A percentile compares a stretch with the other conserved stretches of the same genome.
Conservation (phyloP, 257 asterid species). For the Vinca minor region DNA sequence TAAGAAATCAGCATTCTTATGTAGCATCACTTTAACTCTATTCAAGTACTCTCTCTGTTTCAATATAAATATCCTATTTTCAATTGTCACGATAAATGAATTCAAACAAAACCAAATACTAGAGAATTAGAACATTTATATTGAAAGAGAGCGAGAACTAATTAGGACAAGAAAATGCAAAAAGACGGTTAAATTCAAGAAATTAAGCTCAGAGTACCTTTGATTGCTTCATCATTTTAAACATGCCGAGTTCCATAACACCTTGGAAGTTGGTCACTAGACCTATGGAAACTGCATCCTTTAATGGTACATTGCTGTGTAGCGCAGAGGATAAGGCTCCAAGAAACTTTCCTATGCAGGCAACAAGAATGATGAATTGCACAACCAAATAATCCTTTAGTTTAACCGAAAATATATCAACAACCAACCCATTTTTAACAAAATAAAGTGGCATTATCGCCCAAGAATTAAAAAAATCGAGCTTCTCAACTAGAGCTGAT, state of each 20-base stretch:
- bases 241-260: conserved; percentile 29
- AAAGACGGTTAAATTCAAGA: too few relatives aligned
- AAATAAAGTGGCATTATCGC: conserved; percentile 38
- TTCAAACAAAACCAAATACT: too few relatives aligned
- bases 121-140: too few relatives aligned
- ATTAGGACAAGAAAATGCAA: too few relatives aligned
- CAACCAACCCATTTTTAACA: conserved; percentile 32
- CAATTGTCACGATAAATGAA: too few relatives aligned
- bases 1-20: neutral
- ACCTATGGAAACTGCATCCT: conserved; percentile 31
- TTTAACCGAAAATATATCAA: conserved; percentile 23
- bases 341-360: conserved; percentile 31
- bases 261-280: conserved; percentile 38
- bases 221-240: conserved; percentile 27
- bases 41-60: too few relatives aligned
- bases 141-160: too few relatives aligned
- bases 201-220: conserved; percentile 19
- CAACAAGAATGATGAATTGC: conserved; percentile 25
- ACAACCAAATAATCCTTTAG: conserved; percentile 11
- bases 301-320: conserved; percentile 13
- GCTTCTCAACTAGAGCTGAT: conserved; percentile 37
- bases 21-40: too few relatives aligned
- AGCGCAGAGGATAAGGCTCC: conserved; percentile 30
- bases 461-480: conserved; percentile 26
- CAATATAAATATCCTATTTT: too few relatives aligned